Conservation (phyloP, 2,329 filamentous ascomycete species). For the Alternaria triticina region DNA sequence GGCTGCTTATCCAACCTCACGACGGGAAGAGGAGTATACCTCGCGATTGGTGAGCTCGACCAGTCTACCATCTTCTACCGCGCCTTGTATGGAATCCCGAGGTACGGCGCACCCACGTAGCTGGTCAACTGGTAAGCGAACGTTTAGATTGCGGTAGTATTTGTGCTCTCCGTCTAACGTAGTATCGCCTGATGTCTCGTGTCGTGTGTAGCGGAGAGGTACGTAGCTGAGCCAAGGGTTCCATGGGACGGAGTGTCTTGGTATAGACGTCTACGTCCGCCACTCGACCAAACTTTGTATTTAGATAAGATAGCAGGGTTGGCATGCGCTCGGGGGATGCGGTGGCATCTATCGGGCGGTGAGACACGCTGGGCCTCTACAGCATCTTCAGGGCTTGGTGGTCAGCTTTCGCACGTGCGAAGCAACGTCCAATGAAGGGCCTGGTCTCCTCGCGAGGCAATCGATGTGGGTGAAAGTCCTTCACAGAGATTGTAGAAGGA, state of each 20-base stretch:
- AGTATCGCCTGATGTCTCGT: constrained; percentile 1
- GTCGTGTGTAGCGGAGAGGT: constrained; percentile 3
- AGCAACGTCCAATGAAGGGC: not conserved
- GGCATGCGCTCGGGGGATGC: not conserved
- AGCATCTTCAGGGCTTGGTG: not conserved
- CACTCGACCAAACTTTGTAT: not conserved
- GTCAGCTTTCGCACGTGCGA: constrained; percentile 18
- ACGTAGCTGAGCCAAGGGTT: constrained; percentile 3
- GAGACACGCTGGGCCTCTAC: constrained; percentile 9
- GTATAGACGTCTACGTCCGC: not conserved
- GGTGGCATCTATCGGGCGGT: constrained; percentile 16
- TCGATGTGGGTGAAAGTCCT: not conserved
- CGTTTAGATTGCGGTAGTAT: constrained; percentile 7
- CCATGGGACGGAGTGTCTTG: not conserved
- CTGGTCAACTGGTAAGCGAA: constrained; percentile 7
- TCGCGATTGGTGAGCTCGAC: constrained; percentile 4
- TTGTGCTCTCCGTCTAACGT: constrained; percentile 1
- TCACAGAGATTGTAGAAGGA: not conserved
- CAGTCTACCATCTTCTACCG: not conserved
- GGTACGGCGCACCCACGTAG: not conserved
- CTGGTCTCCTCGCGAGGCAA: not conserved
- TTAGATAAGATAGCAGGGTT: not conserved
- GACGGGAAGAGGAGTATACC: not conserved
- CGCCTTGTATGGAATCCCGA: not conserved
- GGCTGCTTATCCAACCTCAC: constrained; percentile 16